These are phyloP conservation scores for Eutrema yunnanense DNA, from an alignment of 345 rosid genomes.

Conservation along the genomic window DNA sequence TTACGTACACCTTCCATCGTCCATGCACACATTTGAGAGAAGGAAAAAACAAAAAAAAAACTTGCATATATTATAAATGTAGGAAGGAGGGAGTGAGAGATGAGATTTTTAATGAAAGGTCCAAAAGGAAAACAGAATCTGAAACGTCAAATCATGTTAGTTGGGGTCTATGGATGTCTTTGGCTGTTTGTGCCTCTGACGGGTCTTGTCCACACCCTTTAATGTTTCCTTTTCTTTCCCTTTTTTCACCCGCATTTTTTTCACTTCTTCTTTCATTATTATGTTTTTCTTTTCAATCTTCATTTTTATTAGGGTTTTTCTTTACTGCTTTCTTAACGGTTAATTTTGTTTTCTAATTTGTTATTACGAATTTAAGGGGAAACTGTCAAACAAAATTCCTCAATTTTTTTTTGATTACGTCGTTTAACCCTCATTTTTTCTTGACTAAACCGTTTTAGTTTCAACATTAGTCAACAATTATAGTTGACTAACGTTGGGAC, in stretches of 20 bases:
- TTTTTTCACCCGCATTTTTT: neutral
- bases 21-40: constrained; percentile 18
- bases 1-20: constrained; percentile 28
- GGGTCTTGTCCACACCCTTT: constrained; percentile 41
- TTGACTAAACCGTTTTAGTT: no score
- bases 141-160: constrained; percentile 89
- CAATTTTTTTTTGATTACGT: no score
- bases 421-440: no score
- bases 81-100: neutral
- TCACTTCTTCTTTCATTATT: neutral
- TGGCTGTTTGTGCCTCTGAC: constrained; percentile 30
- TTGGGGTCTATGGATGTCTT: constrained; percentile 56
- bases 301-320: neutral
- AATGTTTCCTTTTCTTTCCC: constrained; percentile 12
- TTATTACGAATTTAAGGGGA: neutral
- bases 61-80: neutral
- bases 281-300: neutral
- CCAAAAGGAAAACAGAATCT: constrained; percentile 63
- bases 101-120: constrained; percentile 14
- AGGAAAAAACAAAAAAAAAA: neutral
- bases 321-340: neutral
- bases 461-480: no score
- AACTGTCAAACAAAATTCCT: no score
- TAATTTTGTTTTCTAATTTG: neutral
- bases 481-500: no score